Conservation (phyloP, 805 yeast genomes). For the Hanseniaspora hatyaiensis region DNA sequence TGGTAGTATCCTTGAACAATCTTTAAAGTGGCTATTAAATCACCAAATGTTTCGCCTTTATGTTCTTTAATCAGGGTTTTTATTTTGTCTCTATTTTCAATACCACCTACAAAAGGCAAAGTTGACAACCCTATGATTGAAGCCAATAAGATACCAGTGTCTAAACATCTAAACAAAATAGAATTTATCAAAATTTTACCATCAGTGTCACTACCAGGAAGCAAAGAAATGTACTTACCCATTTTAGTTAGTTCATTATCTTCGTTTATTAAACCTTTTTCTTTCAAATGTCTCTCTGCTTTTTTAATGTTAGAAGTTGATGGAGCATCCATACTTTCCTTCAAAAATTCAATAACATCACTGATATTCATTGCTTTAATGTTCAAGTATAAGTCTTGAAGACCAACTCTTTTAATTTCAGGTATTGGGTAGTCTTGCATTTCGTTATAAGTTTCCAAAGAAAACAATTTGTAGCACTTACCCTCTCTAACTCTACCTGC, state of each 20-base stretch:
- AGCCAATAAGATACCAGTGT: constrained; percentile 67
- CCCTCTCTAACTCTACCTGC: constrained; percentile 93
- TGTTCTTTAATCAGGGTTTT: constrained; percentile 33
- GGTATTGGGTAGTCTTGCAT: constrained; percentile 75
- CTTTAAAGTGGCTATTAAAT: constrained; percentile 52
- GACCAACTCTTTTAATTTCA: constrained; percentile 71
- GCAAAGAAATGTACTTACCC: constrained; percentile 65
- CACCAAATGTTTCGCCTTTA: constrained; percentile 51
- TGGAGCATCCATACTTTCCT: constrained; percentile 77
- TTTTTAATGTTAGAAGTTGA: constrained; percentile 31
- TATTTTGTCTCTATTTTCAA: constrained; percentile 54
- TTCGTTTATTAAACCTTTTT: constrained; percentile 59
- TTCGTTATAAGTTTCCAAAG: constrained; percentile 43
- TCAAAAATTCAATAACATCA: constrained; percentile 57
- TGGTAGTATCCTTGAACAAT: constrained; percentile 45
- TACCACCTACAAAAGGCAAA: constrained; percentile 50
- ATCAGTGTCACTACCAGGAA: constrained; percentile 76
- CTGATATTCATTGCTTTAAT: constrained; percentile 82
- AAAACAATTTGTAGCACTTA: constrained; percentile 66
- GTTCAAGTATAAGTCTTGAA: constrained; percentile 70
- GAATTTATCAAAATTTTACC: constrained; percentile 75
- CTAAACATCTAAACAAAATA: constrained; percentile 71
- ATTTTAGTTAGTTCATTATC: constrained; percentile 50
- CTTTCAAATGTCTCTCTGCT: constrained; percentile 39
- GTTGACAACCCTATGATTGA: constrained; percentile 61